These are phyloP conservation scores for Trametes pubescens DNA, from an alignment of 1,284 basidiomycete species.

Conservation along the genomic window DNA sequence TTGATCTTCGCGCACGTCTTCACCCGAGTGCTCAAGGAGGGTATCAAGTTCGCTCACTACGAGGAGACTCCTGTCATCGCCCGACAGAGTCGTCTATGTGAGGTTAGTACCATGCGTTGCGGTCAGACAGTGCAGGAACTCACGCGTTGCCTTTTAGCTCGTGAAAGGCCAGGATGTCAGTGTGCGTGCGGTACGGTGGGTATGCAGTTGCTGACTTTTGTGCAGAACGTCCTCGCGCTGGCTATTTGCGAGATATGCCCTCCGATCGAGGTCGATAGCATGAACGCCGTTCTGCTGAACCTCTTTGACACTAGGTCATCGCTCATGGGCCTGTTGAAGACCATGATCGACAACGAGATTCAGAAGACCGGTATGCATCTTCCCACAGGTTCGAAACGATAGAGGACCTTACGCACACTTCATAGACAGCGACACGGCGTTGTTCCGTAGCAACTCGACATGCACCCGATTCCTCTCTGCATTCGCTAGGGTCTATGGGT, in stretches of 20 bases:
- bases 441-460: conserved; percentile 89
- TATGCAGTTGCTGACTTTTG: conserved; percentile 13
- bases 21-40: conserved; percentile 84
- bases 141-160: conserved; percentile 52
- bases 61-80: conserved; percentile 60
- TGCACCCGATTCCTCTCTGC: conserved; percentile 86
- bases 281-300: conserved; percentile 88
- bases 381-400: no score
- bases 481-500: conserved; percentile 88
- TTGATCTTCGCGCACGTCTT: conserved; percentile 91
- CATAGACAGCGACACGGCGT: conserved; percentile 76
- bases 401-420: conserved; percentile 1
- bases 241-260: conserved; percentile 90
- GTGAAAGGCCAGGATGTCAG: conserved; percentile 78
- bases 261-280: conserved; percentile 78
- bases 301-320: conserved; percentile 84
- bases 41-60: conserved; percentile 73
- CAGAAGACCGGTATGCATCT: conserved; percentile 67
- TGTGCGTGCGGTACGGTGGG: conserved; percentile 6
- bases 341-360: conserved; percentile 88
- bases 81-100: conserved; percentile 68
- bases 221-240: conserved; percentile 79
- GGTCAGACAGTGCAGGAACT: conserved; percentile 4
- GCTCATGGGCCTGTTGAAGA: conserved; percentile 79
- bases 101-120: conserved; percentile 56